These are phyloP conservation scores for Cajanus cajan DNA, from an alignment of 306 rosid genomes.

Conservation along the genomic window DNA sequence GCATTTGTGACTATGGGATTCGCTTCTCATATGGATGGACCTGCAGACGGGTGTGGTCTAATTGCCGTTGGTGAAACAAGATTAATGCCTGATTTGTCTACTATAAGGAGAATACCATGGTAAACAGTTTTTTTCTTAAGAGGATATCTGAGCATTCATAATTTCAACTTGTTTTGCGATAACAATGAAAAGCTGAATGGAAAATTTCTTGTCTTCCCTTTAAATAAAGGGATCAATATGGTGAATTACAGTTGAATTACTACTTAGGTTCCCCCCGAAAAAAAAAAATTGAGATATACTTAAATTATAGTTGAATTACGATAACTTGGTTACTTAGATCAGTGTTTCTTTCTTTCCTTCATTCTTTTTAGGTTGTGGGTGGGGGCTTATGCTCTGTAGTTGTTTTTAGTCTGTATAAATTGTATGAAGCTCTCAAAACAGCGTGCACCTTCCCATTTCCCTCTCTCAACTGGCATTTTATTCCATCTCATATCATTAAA, in stretches of 20 bases:
- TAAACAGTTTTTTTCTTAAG: constrained; percentile 29
- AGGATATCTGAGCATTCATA: background rate
- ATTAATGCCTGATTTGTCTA: constrained; percentile 82
- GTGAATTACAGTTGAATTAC: background rate
- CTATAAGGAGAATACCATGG: constrained; percentile 79
- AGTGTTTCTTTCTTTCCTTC: too few relatives aligned
- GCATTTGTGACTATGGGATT: constrained; percentile 65
- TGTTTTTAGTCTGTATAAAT: background rate
- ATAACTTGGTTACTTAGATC: too few relatives aligned
- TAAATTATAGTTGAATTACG: background rate
- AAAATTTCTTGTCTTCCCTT: background rate
- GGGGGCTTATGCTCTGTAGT: background rate
- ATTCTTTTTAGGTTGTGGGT: too few relatives aligned
- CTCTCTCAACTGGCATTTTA: background rate
- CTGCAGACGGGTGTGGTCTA: constrained; percentile 69
- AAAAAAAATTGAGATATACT: background rate
- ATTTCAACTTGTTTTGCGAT: background rate
- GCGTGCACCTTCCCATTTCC: background rate
- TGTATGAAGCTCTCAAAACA: background rate
- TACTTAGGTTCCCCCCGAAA: background rate
- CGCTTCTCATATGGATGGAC: constrained; percentile 64
- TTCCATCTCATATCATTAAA: background rate
- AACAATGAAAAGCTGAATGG: background rate
- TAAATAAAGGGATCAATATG: background rate
- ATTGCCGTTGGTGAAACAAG: constrained; percentile 79